These are phyloP conservation scores for Ophiocytium majus DNA, from an alignment of 352 stramenopile genomes.

Conservation along the genomic window DNA sequence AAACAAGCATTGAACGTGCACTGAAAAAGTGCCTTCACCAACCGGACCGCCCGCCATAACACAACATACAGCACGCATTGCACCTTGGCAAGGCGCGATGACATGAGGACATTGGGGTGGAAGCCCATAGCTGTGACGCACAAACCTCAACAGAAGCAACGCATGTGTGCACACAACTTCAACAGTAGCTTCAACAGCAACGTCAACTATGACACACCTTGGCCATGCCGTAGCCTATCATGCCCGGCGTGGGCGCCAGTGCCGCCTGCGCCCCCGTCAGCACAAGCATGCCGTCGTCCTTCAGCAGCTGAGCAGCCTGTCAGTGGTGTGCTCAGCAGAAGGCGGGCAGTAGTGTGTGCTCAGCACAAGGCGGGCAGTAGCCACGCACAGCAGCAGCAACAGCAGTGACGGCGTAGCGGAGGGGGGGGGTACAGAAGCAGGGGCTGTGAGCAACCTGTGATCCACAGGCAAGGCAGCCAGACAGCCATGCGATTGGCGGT, in stretches of 20 bases:
- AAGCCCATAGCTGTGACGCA: too few species aligned
- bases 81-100: too few species aligned
- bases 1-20: too few species aligned
- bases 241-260: slow-evolving; percentile 18
- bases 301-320: slow-evolving; percentile 16
- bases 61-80: too few species aligned
- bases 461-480: too few species aligned
- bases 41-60: too few species aligned
- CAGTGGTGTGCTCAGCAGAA: neutral
- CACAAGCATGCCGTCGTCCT: slow-evolving; percentile 25
- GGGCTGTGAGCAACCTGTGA: too few species aligned
- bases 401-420: neutral
- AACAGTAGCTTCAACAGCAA: neutral
- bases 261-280: slow-evolving; percentile 26
- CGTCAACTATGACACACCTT: slow-evolving; percentile 2
- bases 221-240: slow-evolving; percentile 30
- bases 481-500: too few species aligned
- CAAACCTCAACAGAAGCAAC: too few species aligned
- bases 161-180: neutral
- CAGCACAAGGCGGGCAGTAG: neutral
- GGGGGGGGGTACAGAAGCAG: too few species aligned
- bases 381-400: neutral
- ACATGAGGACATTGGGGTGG: too few species aligned
- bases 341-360: neutral
- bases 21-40: too few species aligned